These are phyloP conservation scores for Schwanniomyces sp. DNA, from an alignment of 805 yeast genomes.

Conservation along the genomic window DNA sequence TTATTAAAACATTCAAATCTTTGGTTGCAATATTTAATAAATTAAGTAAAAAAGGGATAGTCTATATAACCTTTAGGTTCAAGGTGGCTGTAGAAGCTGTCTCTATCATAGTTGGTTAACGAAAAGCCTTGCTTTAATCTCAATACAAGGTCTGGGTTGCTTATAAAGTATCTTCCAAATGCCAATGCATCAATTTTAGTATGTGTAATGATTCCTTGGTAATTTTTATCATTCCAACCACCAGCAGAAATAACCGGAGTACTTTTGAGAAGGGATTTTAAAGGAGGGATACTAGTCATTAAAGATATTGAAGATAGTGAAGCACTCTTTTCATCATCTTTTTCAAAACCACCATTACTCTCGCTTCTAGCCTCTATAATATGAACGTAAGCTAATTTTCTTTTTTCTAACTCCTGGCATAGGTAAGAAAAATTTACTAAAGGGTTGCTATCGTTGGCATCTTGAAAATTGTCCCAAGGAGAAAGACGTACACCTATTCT, in stretches of 20 bases:
- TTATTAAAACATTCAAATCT: no score
- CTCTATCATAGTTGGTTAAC: slow-evolving; percentile 6
- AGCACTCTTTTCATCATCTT: slow-evolving; percentile 5
- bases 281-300: neutral
- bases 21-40: no score
- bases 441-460: slow-evolving; percentile 9
- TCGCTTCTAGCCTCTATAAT: slow-evolving; percentile 10
- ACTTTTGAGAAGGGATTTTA: slow-evolving; percentile 2
- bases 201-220: neutral
- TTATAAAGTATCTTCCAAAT: slow-evolving; percentile 3
- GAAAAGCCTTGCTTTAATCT: neutral
- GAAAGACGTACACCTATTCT: neutral
- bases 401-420: slow-evolving; percentile 11
- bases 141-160: slow-evolving; percentile 1
- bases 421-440: slow-evolving; percentile 10
- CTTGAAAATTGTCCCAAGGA: slow-evolving; percentile 10
- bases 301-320: neutral
- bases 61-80: slow-evolving; percentile 6
- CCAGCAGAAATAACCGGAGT: slow-evolving; percentile 14
- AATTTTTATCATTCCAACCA: slow-evolving; percentile 8
- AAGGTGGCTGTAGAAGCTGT: slow-evolving; percentile 6
- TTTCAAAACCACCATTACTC: slow-evolving; percentile 14
- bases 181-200: slow-evolving; percentile 1
- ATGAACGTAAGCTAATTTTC: slow-evolving; percentile 9
- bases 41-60: neutral